Evolutionary conservation across 164 flowering plant genomes (phyloP).

Genomic region (Hamamelis virginiana): DNA sequence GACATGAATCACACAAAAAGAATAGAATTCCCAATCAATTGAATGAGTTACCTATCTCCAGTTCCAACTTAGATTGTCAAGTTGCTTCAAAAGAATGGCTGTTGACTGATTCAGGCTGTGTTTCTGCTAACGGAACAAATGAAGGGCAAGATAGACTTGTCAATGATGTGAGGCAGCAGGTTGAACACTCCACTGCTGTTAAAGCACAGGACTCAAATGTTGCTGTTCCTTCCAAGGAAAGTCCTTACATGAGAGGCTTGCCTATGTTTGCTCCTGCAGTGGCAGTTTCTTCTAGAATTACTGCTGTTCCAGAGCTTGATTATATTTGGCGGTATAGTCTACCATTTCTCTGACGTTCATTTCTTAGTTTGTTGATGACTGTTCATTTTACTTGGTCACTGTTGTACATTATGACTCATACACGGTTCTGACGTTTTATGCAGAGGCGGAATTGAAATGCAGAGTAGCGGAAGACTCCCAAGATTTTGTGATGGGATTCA

Average conservation of each 20-base stretch:
- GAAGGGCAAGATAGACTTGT: not conserved
- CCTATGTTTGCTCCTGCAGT: not conserved
- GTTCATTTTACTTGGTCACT: not conserved
- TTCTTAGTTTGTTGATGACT: not conserved
- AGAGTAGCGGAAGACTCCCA: conserved; percentile 32
- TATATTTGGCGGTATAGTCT: conserved; percentile 63
- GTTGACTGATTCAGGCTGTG: not conserved
- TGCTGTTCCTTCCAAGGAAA: conserved; percentile 17
- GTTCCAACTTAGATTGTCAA: conserved; percentile 22
- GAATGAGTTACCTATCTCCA: conserved; percentile 29
- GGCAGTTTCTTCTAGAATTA: not conserved
- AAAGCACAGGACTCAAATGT: conserved; percentile 9
- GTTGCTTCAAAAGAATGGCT: conserved; percentile 9
- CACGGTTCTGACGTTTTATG: conserved; percentile 4
- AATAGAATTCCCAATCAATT: conserved; percentile 28
- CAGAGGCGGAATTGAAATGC: conserved; percentile 72
- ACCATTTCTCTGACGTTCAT: conserved; percentile 7
- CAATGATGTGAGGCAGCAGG: conserved; percentile 15
- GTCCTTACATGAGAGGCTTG: conserved; percentile 14
- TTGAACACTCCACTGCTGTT: conserved; percentile 1
- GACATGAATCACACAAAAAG: conserved; percentile 28
- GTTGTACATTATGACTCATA: not conserved
- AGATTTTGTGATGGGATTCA: conserved; percentile 54
- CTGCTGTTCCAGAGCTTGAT: conserved; percentile 53
- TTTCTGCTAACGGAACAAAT: conserved; percentile 15